phyloP scores from a whole-genome alignment of 2,329 filamentous ascomycete species.

The Neospermospora avenae region DNA sequence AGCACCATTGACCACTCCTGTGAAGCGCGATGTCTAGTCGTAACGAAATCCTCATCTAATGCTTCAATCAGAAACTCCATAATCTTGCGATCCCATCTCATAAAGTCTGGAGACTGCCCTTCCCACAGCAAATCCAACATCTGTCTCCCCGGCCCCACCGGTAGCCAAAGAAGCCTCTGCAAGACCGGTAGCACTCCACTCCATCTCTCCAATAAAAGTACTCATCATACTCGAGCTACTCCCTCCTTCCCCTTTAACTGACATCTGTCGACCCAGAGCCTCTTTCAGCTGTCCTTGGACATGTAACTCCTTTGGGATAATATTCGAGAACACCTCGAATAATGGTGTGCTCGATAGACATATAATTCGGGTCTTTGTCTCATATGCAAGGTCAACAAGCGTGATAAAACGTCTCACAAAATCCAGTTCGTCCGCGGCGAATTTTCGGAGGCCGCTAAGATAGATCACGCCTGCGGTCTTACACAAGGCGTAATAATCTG shows the following conservation, averaged over 20 bases:
- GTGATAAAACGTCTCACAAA: constrained; percentile 14
- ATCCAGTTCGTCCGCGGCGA: constrained; percentile 12
- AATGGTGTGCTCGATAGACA: constrained; percentile 13
- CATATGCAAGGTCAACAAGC: constrained; percentile 18
- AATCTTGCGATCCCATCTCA: constrained; percentile 14
- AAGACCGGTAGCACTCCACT: constrained; percentile 15
- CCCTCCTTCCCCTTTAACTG: constrained; percentile 13
- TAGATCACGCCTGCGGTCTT: constrained; percentile 1
- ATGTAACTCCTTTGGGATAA: constrained; percentile 3
- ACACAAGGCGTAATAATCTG: constrained; percentile 11
- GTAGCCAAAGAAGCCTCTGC: constrained; percentile 9
- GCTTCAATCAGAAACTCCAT: constrained; percentile 9
- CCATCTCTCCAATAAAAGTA: constrained; percentile 14
- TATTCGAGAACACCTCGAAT: constrained; percentile 12
- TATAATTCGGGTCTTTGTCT: constrained; percentile 15
- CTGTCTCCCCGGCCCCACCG: constrained; percentile 14
- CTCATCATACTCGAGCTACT: constrained; percentile 18
- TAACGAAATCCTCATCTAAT: not conserved
- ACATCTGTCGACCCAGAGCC: constrained; percentile 6
- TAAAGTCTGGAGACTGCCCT: constrained; percentile 14
- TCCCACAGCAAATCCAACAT: constrained; percentile 17
- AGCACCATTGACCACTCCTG: not conserved
- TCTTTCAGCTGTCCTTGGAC: constrained; percentile 5
- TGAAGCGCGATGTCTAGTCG: not conserved
- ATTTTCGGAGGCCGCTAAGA: constrained; percentile 10